phyloP scores from a whole-genome alignment of 2,329 filamentous ascomycete species.

The Epichloe sp. region DNA sequence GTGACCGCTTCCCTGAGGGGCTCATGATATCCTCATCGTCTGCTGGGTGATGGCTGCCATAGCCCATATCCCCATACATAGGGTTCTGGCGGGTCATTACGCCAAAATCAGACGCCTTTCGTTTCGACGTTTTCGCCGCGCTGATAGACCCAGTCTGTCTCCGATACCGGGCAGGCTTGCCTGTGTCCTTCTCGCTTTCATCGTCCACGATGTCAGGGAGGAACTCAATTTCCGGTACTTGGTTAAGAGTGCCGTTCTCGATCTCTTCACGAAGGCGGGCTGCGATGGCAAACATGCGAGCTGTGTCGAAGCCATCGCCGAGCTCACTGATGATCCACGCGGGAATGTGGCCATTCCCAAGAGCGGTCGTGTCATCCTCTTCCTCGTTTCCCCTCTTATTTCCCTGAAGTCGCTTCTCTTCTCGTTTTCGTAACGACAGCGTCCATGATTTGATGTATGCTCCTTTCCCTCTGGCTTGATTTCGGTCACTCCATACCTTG shows the following conservation, averaged over 20 bases:
- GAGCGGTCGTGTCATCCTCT: conserved; percentile 14
- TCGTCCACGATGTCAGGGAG: conserved; percentile 39
- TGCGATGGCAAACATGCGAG: conserved; percentile 34
- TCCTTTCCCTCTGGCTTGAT: conserved; percentile 20
- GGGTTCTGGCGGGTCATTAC: conserved; percentile 2
- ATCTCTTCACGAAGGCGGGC: conserved; percentile 32
- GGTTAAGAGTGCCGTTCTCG: conserved; percentile 24
- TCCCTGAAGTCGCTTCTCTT: conserved; percentile 39
- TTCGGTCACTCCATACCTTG: conserved; percentile 46
- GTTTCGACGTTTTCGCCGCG: conserved; percentile 11
- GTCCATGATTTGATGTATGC: conserved; percentile 37
- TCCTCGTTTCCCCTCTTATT: conserved; percentile 19
- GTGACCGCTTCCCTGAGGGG: conserved; percentile 13
- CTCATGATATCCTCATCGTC: conserved; percentile 8
- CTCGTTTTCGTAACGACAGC: conserved; percentile 50
- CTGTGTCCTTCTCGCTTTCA: conserved; percentile 14
- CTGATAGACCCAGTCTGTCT: conserved; percentile 9
- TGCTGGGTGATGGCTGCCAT: conserved; percentile 1
- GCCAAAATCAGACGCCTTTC: conserved; percentile 11
- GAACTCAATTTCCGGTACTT: conserved; percentile 47
- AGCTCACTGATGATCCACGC: conserved; percentile 35
- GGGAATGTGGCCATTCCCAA: conserved; percentile 29
- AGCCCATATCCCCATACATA: conserved; percentile 1
- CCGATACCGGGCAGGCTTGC: conserved; percentile 12
- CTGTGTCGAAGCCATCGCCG: conserved; percentile 33